These are phyloP conservation scores for Chlorella sp. DNA, from an alignment of 139 green algal species.

Conservation along the genomic window DNA sequence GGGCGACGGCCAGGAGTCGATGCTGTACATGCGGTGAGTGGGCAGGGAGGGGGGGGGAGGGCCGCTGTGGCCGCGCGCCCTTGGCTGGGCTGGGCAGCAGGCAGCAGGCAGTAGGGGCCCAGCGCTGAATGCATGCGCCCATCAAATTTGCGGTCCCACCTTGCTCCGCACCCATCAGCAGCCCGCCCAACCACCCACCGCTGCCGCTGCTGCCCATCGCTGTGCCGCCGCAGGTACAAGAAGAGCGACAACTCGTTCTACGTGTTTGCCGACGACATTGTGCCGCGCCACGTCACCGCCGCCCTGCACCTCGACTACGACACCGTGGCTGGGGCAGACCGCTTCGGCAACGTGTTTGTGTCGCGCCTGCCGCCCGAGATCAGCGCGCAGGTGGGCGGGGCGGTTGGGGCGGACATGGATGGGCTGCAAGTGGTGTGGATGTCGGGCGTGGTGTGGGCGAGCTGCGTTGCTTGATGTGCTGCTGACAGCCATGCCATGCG, in stretches of 20 bases:
- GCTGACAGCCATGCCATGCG: too few species aligned
- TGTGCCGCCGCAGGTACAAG: constrained; percentile 66
- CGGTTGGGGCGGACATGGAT: background rate
- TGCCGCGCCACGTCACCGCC: constrained; percentile 83
- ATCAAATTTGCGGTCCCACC: too few species aligned
- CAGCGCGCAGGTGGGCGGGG: constrained; percentile 69
- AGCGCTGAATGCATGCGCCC: too few species aligned
- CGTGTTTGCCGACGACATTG: constrained; percentile 93
- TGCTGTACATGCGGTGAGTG: constrained; percentile 79
- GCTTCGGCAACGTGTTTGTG: constrained; percentile 97
- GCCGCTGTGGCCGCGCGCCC: too few species aligned
- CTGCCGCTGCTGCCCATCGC: background rate
- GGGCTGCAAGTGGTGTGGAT: background rate
- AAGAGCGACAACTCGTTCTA: constrained; percentile 92
- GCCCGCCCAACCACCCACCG: background rate
- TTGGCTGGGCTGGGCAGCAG: too few species aligned
- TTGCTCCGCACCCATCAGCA: background rate
- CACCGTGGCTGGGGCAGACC: constrained; percentile 91
- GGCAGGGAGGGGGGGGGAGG: too few species aligned
- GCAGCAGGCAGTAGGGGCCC: too few species aligned
- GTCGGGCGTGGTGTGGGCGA: background rate
- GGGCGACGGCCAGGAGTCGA: constrained; percentile 83
- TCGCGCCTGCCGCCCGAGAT: constrained; percentile 86
- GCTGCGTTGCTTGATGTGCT: too few species aligned
- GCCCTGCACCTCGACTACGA: constrained; percentile 94